Base-by-base conservation (phyloP, 83 land plant genomes). In the Diphasiastrum complanatum region DNA sequence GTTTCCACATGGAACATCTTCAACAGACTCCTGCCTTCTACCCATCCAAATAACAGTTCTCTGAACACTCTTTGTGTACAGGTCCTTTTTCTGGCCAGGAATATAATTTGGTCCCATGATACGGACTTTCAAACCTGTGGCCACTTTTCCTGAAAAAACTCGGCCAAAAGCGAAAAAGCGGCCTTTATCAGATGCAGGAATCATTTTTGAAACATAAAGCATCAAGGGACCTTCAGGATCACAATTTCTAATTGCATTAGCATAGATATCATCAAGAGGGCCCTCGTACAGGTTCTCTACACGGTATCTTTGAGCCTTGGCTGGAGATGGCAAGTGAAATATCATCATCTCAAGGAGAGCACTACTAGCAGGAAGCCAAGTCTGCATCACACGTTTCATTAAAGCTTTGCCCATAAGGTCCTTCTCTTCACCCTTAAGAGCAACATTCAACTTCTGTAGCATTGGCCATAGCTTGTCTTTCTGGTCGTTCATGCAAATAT, bases 211-310 rank as follows among this genome's bases (percentile, higher is more conserved):
- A n/a, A n/a, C n/a, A n/a, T n/a, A n/a, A n/a, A n/a, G n/a, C n/a
- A 55, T 55, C 18, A 55, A 35, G 19, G 59, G 59, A 10, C 59
- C 59, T 32, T 55, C 59, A 12, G 59, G 59, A 55, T 55, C 59
- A 30, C 59, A 55, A 27, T 55, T 55, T 12, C 59, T 25, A 35
- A 55, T 55, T 16, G 59, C 59, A 1, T 31, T 30, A 26, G 59
- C 59, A 27, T 55, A 55, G n/a, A 1, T 1, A 30, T 55, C 59
- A 27, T 55, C 58, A 31, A 55, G 10, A 12, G 59, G n/a, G n/a
- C 59, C 59, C 59, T 55, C 59, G 59, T 55, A 55, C 38, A 55
- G 59, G 19, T 55, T 55, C 34, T 55, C 59, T 35, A 55, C 59
- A 55, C 59, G 59, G 59, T 55, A 55, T 35, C 43, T 55, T 35